Evolutionary conservation across 495 filamentous ascomycete genomes (phyloP), one percentile per base, ranked within the genome.

Genomic region (Niebla homalea): DNA sequence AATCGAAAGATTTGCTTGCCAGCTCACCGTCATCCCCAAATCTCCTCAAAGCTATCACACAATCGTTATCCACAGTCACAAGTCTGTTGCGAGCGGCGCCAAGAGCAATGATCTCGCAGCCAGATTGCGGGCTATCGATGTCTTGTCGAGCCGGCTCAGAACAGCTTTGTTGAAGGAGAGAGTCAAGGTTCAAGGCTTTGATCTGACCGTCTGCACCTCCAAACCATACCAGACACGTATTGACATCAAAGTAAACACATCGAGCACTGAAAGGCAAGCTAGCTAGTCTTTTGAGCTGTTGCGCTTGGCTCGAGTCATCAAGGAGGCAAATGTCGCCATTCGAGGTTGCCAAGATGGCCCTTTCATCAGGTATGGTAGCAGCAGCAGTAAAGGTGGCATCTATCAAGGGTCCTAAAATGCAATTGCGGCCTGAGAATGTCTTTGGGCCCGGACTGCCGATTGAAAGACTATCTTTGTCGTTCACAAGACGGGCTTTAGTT

Each of bases 351-450:
- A 77, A 45, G 1, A 77, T 65, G 10, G 70, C 69, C 52, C 68
- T 69, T 26, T 61, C 58, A 18, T 87, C 78, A 11, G 84, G 81
- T 43, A 96, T 76, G 20, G 79, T 75, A 22, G 80, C 74, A n/a
- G 85, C 76, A 53, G 81, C 81, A 41, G 82, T 84, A 60, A 98
- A 97, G 0, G 79, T 89, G 5, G 77, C 78, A 48, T 96, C 89
- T 5, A 86, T 77, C 56, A 98, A 56, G 12, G 61, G 49, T 5
- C 72, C 71, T 6, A 77, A 54, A 21, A 77, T 39, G 51, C 74
- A 79, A 57, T 84, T 84, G 43, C 81, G 69, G 18, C 80, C 80
- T 16, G 70, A 61, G 5, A 84, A 66, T 22, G 76, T 73, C 51
- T 69, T 77, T 5, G 77, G 74, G n/a, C 64, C 62, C n/a, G 67